These are phyloP conservation scores for Flaveria sonorensis DNA, from an alignment of 129 eudicot genomes.

Conservation along the genomic window DNA sequence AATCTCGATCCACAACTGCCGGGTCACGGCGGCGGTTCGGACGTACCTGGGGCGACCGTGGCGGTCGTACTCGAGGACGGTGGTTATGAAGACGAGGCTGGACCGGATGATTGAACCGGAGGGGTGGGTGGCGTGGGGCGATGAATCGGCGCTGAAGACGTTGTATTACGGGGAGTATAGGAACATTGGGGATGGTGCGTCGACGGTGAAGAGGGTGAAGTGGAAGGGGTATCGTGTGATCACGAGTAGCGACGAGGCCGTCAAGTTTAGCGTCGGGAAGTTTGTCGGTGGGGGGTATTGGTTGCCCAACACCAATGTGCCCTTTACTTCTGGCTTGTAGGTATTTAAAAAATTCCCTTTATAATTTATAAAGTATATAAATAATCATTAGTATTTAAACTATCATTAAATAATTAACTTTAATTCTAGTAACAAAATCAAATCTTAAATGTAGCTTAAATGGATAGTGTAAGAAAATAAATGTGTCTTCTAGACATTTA, in stretches of 20 bases:
- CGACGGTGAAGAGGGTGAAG: constrained; percentile 43
- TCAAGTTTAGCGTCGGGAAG: constrained; percentile 42
- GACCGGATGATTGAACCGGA: constrained; percentile 45
- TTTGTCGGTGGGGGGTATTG: constrained; percentile 49
- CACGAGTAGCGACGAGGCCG: constrained; percentile 39
- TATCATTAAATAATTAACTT: no score
- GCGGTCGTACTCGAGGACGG: constrained; percentile 50
- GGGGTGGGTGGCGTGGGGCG: constrained; percentile 58
- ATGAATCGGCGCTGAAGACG: constrained; percentile 39
- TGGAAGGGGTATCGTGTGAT: constrained; percentile 57
- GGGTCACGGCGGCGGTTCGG: constrained; percentile 7
- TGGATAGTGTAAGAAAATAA: no score
- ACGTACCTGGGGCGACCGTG: constrained; percentile 60
- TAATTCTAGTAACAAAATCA: no score
- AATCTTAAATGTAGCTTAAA: no score
- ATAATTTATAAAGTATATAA: no score
- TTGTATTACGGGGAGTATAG: constrained; percentile 55
- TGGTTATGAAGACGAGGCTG: constrained; percentile 42
- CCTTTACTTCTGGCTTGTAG: constrained; percentile 48
- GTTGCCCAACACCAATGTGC: constrained; percentile 50
- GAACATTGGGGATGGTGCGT: constrained; percentile 51
- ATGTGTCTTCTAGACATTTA: no score
- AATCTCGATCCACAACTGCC: constrained; percentile 15
- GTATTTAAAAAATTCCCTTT: no score
- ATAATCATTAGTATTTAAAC: no score